Percentiles rank a stretch among this genome's conserved stretches.
These are phyloP conservation scores for Asclepias syriaca DNA, from an alignment of 257 asterid species.

Conservation along the genomic window DNA sequence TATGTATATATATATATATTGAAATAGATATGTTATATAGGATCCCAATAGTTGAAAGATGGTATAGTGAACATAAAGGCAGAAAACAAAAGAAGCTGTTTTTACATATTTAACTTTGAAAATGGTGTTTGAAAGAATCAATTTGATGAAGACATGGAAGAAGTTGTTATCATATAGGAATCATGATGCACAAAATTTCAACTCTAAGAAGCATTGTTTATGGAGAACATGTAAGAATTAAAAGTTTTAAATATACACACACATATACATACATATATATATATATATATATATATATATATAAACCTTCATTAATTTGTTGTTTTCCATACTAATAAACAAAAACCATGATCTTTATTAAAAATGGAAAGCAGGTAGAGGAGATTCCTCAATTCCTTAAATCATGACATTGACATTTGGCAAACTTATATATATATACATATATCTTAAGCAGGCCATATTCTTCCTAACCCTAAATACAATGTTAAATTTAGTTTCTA, in stretches of 20 bases:
- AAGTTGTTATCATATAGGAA: slow-evolving; percentile 1
- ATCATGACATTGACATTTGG: neutral
- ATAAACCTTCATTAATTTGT: neutral
- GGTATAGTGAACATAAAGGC: no score
- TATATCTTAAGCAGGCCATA: neutral
- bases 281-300: neutral
- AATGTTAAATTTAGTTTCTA: neutral
- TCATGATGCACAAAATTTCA: neutral
- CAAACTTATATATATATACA: neutral
- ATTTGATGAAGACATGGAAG: neutral
- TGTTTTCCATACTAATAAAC: neutral
- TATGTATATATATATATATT: no score
- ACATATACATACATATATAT: no score
- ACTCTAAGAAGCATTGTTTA: slow-evolving; percentile 7
- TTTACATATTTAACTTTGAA: slow-evolving; percentile 12
- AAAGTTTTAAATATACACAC: neutral
- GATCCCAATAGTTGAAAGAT: no score
- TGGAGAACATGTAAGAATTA: neutral
- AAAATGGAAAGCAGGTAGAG: no score
- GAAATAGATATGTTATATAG: no score
- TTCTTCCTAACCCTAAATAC: neutral
- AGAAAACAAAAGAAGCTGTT: neutral
- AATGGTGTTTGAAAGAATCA: slow-evolving; percentile 26
- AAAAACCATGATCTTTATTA: neutral
- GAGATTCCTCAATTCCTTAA: neutral